A percentile compares a stretch with the other conserved stretches of the same genome.
phyloP scores from a whole-genome alignment of 1,284 basidiomycete genomes.

The Wallemia mellicola region DNA sequence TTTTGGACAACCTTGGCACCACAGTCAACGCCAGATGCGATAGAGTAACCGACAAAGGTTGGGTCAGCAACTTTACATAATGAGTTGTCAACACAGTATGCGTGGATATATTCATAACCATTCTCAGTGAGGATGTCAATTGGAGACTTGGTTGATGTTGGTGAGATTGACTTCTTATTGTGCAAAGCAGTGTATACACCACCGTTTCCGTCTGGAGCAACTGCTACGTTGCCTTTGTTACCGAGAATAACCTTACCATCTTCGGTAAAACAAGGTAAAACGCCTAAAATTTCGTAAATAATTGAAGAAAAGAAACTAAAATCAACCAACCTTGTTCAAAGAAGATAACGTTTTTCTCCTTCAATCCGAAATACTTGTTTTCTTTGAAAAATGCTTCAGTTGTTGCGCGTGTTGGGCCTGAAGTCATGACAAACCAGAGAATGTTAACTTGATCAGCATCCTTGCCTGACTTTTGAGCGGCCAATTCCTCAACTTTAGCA shows the following conservation, averaged over 20 bases:
- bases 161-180: slow-evolving; percentile 30
- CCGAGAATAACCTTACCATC: slow-evolving; percentile 85
- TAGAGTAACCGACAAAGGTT: slow-evolving; percentile 77
- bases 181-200: slow-evolving; percentile 84
- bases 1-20: slow-evolving; percentile 95
- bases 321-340: slow-evolving; percentile 67
- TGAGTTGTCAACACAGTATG: slow-evolving; percentile 96
- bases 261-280: slow-evolving; percentile 73
- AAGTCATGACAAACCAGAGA: slow-evolving; percentile 98
- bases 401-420: slow-evolving; percentile 63
- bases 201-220: slow-evolving; percentile 92
- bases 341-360: slow-evolving; percentile 51
- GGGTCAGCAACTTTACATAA: slow-evolving; percentile 92
- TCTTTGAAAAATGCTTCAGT: slow-evolving; percentile 63
- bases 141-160: slow-evolving; percentile 20
- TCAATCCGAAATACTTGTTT: slow-evolving; percentile 56
- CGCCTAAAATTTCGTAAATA: slow-evolving; percentile 27
- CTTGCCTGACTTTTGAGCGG: slow-evolving; percentile 11
- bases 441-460: slow-evolving; percentile 24
- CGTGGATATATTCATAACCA: slow-evolving; percentile 47
- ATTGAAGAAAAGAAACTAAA: background rate
- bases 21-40: slow-evolving; percentile 53
- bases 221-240: slow-evolving; percentile 40
- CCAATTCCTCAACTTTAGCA: slow-evolving; percentile 43
- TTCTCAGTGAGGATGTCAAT: slow-evolving; percentile 46